Base-by-base conservation (phyloP, 2,329 filamentous ascomycete genomes). In the Gyromitra esculenta region DNA sequence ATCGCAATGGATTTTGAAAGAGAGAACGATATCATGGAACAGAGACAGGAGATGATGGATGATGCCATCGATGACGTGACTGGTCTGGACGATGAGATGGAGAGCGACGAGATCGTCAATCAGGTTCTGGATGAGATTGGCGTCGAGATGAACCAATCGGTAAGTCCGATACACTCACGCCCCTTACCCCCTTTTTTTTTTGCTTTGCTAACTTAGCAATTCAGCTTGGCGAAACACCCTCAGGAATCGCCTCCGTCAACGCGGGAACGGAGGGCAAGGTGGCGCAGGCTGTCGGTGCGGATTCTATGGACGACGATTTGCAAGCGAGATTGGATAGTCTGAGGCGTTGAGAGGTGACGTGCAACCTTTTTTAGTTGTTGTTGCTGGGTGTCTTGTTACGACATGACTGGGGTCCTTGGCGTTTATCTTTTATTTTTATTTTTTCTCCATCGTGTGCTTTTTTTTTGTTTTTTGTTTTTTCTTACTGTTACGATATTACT, bases 1-100 rank as follows among this genome's bases (percentile, higher is more conserved):
- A 99, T 99, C 82, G 95, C 96, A 21, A 97, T 97, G 94, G 96
- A 99, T 82, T 99, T 99, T 82, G 96, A 99, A 85, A 91, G 93
- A 81, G 96, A 99, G 84, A 99, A 98, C 85, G 96, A 98, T 82
- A 94, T 99, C 75, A 99, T 99, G 96, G 96, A 99, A 81, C 94
- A 98, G 85, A 89, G 96, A 79, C 94, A 98, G 84, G 96, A 98
- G 84, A 97, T 99, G 92, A 98, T 99, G 96, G 95, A 98, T 82
- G 96, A 98, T 84, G 95, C 94, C 21, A 96, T 99, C 76, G 96
- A 99, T 83, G 96, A 99, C 83, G 94, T 95, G 64, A 97, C 96
- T 81, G 96, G 96, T 31, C 87, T 97, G 15, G 90, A 91, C 72
- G 90, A 97, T 77, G 96, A 99, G 82, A 96, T 97, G 81, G 96